Percentiles rank a stretch among this genome's conserved stretches.
Evolutionary conservation across 345 rosid species (phyloP).

Genomic region (Eucalyptus tenuipes): DNA sequence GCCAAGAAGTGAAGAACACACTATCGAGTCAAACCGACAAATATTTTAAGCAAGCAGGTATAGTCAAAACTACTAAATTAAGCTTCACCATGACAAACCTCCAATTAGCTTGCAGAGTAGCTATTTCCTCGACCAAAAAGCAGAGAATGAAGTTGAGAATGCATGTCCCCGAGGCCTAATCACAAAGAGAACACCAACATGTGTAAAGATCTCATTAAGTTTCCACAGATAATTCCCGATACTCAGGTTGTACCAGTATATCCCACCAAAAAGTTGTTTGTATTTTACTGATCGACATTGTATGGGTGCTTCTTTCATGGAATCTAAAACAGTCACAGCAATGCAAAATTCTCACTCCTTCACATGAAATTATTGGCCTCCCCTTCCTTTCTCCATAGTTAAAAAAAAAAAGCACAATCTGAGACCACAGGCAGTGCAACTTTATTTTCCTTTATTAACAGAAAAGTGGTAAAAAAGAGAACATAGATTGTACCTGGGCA

Average conservation of each 20-base stretch:
- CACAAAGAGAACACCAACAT: not conserved
- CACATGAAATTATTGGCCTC: slow-evolving; percentile 24
- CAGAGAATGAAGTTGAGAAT: not conserved
- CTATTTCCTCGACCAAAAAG: not conserved
- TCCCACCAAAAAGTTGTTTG: slow-evolving; percentile 1
- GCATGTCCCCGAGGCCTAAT: not conserved
- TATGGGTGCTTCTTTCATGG: slow-evolving; percentile 2
- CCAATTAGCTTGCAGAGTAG: not conserved
- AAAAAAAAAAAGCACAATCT: not conserved
- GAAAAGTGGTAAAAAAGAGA: not conserved
- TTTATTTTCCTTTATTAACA: not conserved
- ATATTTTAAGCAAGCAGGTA: not conserved
- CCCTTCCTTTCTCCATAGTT: not conserved
- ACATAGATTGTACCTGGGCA: not conserved
- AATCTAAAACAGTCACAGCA: slow-evolving; percentile 13
- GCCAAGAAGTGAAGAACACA: not conserved
- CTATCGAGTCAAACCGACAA: not conserved
- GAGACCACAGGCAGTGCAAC: not conserved
- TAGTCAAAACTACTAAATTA: not conserved
- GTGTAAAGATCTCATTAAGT: not conserved
- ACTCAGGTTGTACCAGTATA: not conserved
- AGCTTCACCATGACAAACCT: not conserved
- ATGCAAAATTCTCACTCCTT: not conserved
- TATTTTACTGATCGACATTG: not conserved
- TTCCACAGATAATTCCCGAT: not conserved